A percentile compares a stretch with the other conserved stretches of the same genome.
These are phyloP conservation scores for Artemisia tridentata DNA, from an alignment of 129 eudicot species.

Conservation along the genomic window DNA sequence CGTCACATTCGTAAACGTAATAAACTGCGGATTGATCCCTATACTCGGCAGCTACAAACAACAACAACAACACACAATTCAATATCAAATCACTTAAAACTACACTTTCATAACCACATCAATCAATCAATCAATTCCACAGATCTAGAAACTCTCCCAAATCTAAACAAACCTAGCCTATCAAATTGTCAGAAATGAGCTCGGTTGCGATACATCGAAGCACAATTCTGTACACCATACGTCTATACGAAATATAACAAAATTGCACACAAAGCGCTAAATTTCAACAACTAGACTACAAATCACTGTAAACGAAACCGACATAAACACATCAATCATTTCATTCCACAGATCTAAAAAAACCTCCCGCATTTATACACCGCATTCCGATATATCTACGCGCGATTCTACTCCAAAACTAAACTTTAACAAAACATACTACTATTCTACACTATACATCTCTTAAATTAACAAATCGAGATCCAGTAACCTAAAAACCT, in stretches of 20 bases:
- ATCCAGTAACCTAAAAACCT: not conserved
- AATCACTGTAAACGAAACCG: too few species aligned
- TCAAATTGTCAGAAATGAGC: conserved; percentile 20
- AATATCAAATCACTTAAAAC: conserved; percentile 8
- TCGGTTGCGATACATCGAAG: conserved; percentile 5
- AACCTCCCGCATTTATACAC: too few species aligned
- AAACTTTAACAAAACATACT: too few species aligned
- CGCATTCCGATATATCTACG: too few species aligned
- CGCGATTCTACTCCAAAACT: too few species aligned
- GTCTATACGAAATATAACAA: too few species aligned
- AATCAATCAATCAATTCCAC: conserved; percentile 4
- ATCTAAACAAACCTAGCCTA: conserved; percentile 15
- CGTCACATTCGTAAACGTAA: conserved; percentile 93
- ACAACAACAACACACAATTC: conserved; percentile 23
- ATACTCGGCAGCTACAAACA: conserved; percentile 76
- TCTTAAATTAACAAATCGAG: conserved; percentile 23
- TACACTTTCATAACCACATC: not conserved
- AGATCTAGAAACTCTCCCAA: conserved; percentile 43
- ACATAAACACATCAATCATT: too few species aligned
- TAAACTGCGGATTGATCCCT: conserved; percentile 95
- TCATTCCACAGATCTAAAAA: too few species aligned
- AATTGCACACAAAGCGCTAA: too few species aligned
- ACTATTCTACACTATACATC: not conserved
- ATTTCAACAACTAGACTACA: too few species aligned
- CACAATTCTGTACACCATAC: not conserved